Base-by-base conservation (phyloP, 768 basidiomycete species). In the Rhodotorula paludigena region DNA sequence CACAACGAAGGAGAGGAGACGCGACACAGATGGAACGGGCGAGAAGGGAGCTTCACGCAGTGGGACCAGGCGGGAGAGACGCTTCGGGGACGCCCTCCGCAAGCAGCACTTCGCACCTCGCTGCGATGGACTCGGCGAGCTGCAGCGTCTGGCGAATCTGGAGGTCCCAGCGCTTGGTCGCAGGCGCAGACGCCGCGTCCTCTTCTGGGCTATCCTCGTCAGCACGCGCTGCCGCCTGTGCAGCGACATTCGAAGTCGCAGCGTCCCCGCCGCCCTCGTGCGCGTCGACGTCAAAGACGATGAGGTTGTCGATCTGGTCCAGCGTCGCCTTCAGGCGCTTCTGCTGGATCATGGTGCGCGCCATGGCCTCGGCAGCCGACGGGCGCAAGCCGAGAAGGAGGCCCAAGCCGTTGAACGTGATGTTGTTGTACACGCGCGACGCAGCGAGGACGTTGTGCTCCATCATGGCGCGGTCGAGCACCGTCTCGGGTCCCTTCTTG, bases 341-440 rank as follows among this genome's bases (percentile, higher is more conserved):
- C 79, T 99, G 96, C 77, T 97, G 92, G 57, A 99, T 96, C 96
- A 99, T 99, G 77, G 89, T 90, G 59, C 94, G 84, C 16, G 94
- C 93, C 89, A 98, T 97, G 1, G 87, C 91, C 79, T 99, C 96
- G 25, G 94, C 94, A 23, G 91, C 92, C 35, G 88, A 88, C 21
- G 94, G 89, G 7, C 90, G 88, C 70, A 98, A 80, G 76, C 92
- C 90, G 54, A 99, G 82, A 23, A 98, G 81, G 2, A 89, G 85
- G 30, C 96, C 96, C 16, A 98, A 80, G n/a, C 94, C 96, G 35
- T 84, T 81, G 80, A 98, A 98, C 35, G 91, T 90, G 80, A 99
- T 96, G 75, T 97, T 98, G 77, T 90, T 92, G 78, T 98, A 99
- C 58, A 98, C 92, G 75, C 92, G 90, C 6, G 92, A 94, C 78